Evolutionary conservation across 1,139 yeast species (phyloP).

Genomic region (Ogataea hybrid): DNA sequence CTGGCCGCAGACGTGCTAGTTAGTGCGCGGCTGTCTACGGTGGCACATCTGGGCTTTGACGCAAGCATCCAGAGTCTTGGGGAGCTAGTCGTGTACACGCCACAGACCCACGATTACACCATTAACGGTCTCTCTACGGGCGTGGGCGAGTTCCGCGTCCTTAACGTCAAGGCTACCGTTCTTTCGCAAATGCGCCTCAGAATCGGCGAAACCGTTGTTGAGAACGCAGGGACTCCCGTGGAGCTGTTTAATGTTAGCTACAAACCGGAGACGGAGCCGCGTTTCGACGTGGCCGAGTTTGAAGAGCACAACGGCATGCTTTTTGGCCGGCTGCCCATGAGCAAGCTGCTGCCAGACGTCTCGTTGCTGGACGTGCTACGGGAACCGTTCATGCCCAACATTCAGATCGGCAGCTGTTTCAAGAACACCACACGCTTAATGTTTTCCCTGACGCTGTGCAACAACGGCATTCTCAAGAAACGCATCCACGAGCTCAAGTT

Average conservation of each 20-base stretch:
- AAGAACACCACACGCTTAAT: constrained; percentile 8
- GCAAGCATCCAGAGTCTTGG: constrained; percentile 7
- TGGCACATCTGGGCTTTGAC: constrained; percentile 7
- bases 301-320: constrained; percentile 2
- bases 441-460: constrained; percentile 7
- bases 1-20: constrained; percentile 18
- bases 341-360: constrained; percentile 9
- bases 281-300: constrained; percentile 15
- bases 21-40: constrained; percentile 6
- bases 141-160: constrained; percentile 14
- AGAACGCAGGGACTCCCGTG: constrained; percentile 5
- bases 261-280: constrained; percentile 9
- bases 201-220: constrained; percentile 4
- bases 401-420: constrained; percentile 13
- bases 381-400: constrained; percentile 16
- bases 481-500: constrained; percentile 7
- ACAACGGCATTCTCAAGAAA: constrained; percentile 5
- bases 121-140: constrained; percentile 13
- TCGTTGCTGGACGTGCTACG: constrained; percentile 6
- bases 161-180: constrained; percentile 1
- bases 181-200: constrained; percentile 11
- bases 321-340: constrained; percentile 6
- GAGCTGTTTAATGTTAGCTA: constrained; percentile 7
- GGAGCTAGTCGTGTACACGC: not conserved
- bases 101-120: constrained; percentile 8